Evolutionary conservation across 2,329 filamentous ascomycete genomes (phyloP), one percentile per base, ranked within the genome.

Genomic region (Botrytis fabae): DNA sequence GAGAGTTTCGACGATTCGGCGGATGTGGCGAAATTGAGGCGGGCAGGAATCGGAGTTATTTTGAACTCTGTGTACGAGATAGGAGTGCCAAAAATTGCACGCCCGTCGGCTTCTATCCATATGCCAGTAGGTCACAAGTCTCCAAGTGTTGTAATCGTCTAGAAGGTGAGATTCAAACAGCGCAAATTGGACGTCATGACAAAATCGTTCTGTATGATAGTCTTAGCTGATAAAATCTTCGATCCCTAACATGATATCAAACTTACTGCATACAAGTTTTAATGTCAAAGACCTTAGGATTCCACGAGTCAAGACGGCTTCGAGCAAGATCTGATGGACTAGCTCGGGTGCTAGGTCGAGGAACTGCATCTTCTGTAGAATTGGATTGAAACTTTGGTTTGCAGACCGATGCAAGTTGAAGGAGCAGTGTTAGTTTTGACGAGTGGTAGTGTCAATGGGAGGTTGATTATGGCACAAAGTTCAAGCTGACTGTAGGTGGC

Each of bases 121-220:
- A 6, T 46, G 0, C 28, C 28, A 38, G 7, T 4, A 1, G 32
- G 1, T 2, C 1, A 62, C n/a, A 46, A 7, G 0, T 6, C 1
- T 0, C 2, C 5, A 5, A 12, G 40, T n/a, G 12, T 1, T 1
- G 28, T 2, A 25, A 16, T 2, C 2, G 40, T 70, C 40, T 2
- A 48, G 20, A n/a, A 70, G 7, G 4, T n/a, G 28, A 20, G 28
- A 70, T 8, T 48, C 42, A 40, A 32, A 62, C 35, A 48, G 48
- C 18, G 59, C 54, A 12, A 35, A 35, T n/a, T n/a, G 28, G 0
- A 61, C 16, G 14, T 46, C 54, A 14, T 46, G 28, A 32, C 14
- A 46, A 38, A 70, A 60, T 35, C 20, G 28, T 8, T 61, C 54
- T 61, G 40, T 20, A 54, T 35, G 2, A 16, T 12, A 35, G 5